These are phyloP conservation scores for Aurifilum marmelostoma DNA, from an alignment of 2,329 filamentous ascomycete genomes.

Conservation along the genomic window DNA sequence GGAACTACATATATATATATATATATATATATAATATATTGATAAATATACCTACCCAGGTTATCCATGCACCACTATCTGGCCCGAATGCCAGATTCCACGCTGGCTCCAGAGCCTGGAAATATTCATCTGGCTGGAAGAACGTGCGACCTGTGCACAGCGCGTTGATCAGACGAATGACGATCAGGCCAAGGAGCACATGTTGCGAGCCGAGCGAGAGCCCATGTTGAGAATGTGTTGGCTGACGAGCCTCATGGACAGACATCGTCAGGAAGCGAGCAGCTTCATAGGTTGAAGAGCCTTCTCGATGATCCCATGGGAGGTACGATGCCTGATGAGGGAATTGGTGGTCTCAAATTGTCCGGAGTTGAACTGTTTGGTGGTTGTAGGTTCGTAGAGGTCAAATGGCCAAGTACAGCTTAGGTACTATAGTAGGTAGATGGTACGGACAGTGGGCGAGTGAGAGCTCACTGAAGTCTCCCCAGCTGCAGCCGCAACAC, in stretches of 20 bases:
- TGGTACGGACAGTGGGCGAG: background rate
- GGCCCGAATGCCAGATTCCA: constrained; percentile 85
- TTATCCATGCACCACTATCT: constrained; percentile 83
- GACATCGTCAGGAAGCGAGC: constrained; percentile 17
- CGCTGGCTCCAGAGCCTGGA: constrained; percentile 91
- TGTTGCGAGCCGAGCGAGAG: constrained; percentile 32
- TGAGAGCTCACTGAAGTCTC: background rate
- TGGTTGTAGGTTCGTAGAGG: no score
- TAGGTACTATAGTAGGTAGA: background rate
- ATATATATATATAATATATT: no score
- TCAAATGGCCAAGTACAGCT: no score
- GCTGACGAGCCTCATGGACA: constrained; percentile 23
- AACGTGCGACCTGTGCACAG: constrained; percentile 76
- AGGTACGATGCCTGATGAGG: background rate
- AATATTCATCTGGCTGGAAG: constrained; percentile 98
- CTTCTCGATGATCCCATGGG: background rate
- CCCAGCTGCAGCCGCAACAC: background rate
- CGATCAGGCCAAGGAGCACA: constrained; percentile 52
- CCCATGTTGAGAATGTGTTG: constrained; percentile 26
- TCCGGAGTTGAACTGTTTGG: no score
- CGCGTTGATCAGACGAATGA: constrained; percentile 79
- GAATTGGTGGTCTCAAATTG: no score
- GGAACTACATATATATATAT: no score
- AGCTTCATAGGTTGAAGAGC: constrained; percentile 2
- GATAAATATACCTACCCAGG: constrained; percentile 72